Evolutionary conservation across 768 basidiomycete species (phyloP).

Genomic region (Leucosporidium yakuticum): DNA sequence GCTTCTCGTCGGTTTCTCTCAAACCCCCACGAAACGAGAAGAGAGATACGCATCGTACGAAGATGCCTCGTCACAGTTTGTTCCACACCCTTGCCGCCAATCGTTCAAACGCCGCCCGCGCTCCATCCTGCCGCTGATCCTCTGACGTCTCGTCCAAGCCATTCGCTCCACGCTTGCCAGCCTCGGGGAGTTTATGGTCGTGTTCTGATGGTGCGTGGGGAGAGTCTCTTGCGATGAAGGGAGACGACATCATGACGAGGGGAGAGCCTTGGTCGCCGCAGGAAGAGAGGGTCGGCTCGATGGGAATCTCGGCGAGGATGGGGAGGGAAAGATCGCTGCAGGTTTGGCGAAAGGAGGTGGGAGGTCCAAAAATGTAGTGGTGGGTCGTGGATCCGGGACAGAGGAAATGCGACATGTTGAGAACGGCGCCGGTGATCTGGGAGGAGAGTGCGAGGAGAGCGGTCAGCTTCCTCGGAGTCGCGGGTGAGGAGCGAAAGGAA

Average conservation of each 20-base stretch:
- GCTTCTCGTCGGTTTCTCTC: too few relatives aligned
- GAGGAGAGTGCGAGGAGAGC: slow-evolving; percentile 1
- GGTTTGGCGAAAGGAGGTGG: slow-evolving; percentile 57
- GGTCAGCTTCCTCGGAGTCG: not conserved
- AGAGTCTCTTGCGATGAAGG: too few relatives aligned
- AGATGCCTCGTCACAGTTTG: slow-evolving; percentile 22
- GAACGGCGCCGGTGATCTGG: slow-evolving; percentile 76
- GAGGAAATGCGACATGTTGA: slow-evolving; percentile 80
- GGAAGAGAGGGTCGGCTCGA: slow-evolving; percentile 66
- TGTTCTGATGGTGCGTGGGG: too few relatives aligned
- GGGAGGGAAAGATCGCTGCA: slow-evolving; percentile 55
- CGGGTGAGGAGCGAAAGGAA: not conserved
- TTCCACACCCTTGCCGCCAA: slow-evolving; percentile 39
- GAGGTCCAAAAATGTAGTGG: slow-evolving; percentile 66
- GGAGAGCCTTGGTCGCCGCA: slow-evolving; percentile 62
- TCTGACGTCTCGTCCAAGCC: slow-evolving; percentile 28
- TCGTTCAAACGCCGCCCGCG: slow-evolving; percentile 36
- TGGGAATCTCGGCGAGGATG: slow-evolving; percentile 72
- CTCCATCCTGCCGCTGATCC: slow-evolving; percentile 37
- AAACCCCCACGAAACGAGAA: too few relatives aligned
- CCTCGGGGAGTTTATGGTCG: too few relatives aligned
- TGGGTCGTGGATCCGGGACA: slow-evolving; percentile 64
- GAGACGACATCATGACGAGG: slow-evolving; percentile 35
- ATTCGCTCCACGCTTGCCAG: slow-evolving; percentile 16
- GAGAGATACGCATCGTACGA: too few relatives aligned